Conservation (phyloP, 352 stramenopile genomes). For the Phytophthora palmivora region DNA sequence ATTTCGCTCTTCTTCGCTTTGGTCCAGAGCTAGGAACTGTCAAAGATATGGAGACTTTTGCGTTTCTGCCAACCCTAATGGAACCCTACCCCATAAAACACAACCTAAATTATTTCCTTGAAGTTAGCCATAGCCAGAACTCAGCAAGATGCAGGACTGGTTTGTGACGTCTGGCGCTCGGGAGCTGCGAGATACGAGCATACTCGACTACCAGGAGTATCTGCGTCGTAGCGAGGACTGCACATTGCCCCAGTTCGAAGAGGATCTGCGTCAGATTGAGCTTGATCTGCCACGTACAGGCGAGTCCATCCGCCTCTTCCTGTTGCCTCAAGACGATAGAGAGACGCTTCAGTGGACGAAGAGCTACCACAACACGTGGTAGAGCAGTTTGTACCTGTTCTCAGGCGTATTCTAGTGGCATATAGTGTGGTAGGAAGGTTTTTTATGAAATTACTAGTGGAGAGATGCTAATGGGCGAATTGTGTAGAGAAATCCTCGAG, state of each 20-base stretch:
- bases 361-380: slow-evolving; percentile 31
- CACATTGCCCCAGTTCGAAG: slow-evolving; percentile 46
- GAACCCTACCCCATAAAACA: slow-evolving; percentile 9
- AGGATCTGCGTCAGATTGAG: slow-evolving; percentile 72
- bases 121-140: slow-evolving; percentile 24
- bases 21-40: slow-evolving; percentile 15
- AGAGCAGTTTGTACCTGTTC: slow-evolving; percentile 37
- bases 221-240: slow-evolving; percentile 35
- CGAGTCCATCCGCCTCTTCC: slow-evolving; percentile 61
- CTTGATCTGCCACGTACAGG: slow-evolving; percentile 69
- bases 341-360: slow-evolving; percentile 20
- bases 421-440: slow-evolving; percentile 56
- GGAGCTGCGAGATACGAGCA: slow-evolving; percentile 42
- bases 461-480: not conserved
- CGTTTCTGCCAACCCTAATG: slow-evolving; percentile 21
- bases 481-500: slow-evolving; percentile 60
- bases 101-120: slow-evolving; percentile 2
- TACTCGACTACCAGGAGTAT: slow-evolving; percentile 54
- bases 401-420: slow-evolving; percentile 67
- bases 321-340: slow-evolving; percentile 37
- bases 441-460: not conserved
- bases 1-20: slow-evolving; percentile 20
- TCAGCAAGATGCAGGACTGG: slow-evolving; percentile 50
- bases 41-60: slow-evolving; percentile 35
- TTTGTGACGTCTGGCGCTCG: slow-evolving; percentile 49